phyloP scores from a whole-genome alignment of 495 filamentous ascomycete species.

The Neurospora sp. region DNA sequence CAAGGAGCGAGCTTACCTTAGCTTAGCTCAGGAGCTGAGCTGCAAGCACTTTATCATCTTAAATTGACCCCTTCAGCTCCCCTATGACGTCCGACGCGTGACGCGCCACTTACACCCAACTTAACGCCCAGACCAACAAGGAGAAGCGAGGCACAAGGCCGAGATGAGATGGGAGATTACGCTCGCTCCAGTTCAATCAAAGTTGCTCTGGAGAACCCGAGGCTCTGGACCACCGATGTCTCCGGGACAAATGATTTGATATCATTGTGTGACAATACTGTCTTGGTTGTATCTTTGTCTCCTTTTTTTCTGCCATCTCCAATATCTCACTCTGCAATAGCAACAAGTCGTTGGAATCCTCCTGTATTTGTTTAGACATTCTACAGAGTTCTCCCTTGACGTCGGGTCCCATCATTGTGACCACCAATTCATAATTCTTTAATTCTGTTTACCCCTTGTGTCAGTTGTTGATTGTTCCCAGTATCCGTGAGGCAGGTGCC shows the following conservation, averaged over 20 bases:
- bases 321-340: neutral
- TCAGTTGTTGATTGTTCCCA: neutral
- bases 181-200: neutral
- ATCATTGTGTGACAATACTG: neutral
- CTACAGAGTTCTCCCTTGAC: neutral
- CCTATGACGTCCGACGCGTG: neutral
- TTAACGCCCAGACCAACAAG: neutral
- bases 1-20: neutral
- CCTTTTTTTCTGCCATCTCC: neutral
- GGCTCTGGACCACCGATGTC: neutral
- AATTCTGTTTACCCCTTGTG: neutral
- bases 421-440: neutral
- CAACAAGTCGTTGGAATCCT: neutral
- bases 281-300: neutral
- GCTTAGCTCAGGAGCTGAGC: neutral
- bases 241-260: neutral
- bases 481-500: neutral
- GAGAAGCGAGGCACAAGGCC: neutral
- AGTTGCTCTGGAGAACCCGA: neutral
- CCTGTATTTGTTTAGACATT: neutral
- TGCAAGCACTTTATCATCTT: neutral
- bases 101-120: neutral
- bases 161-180: constrained; percentile 1
- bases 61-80: neutral
- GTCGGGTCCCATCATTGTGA: neutral